Conservation (phyloP, 306 rosid species). For the Boehmeria nivea region DNA sequence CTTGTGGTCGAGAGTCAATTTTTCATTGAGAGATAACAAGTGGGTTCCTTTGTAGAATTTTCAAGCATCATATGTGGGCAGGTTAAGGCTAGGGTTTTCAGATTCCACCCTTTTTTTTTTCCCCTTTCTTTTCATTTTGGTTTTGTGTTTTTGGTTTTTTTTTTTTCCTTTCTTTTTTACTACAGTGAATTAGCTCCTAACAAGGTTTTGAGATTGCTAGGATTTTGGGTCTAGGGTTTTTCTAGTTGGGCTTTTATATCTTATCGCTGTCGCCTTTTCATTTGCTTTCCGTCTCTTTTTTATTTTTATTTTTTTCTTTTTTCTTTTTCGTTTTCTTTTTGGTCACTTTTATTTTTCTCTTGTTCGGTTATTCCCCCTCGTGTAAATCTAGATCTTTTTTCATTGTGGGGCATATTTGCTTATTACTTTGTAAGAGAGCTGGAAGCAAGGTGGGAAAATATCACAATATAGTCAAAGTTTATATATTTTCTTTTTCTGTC, state of each 20-base stretch:
- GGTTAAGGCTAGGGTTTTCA: not conserved
- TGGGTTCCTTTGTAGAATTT: constrained; percentile 25
- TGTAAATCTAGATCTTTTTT: constrained; percentile 64
- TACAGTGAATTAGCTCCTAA: constrained; percentile 49
- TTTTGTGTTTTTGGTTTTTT: too few relatives aligned
- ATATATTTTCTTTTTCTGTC: not conserved
- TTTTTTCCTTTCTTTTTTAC: constrained; percentile 35
- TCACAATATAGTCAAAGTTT: constrained; percentile 58
- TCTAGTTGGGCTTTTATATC: not conserved
- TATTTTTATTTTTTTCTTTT: not conserved
- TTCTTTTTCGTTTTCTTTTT: too few relatives aligned
- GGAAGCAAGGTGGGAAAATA: constrained; percentile 82
- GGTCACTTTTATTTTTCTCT: constrained; percentile 11
- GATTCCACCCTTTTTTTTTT: not conserved
- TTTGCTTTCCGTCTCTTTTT: constrained; percentile 20
- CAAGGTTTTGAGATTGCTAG: constrained; percentile 58
- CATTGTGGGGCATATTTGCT: constrained; percentile 44
- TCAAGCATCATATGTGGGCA: constrained; percentile 13
- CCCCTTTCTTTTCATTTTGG: constrained; percentile 30
- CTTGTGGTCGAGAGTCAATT: constrained; percentile 31
- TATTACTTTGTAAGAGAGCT: constrained; percentile 55
- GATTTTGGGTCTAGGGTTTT: constrained; percentile 55
- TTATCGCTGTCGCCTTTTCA: constrained; percentile 2
- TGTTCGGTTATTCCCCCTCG: constrained; percentile 62
- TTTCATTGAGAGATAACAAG: constrained; percentile 33